Percentiles rank a stretch among this genome's conserved stretches.
These are phyloP conservation scores for Chaetomium sp. DNA, from an alignment of 2,329 filamentous ascomycete genomes.

Conservation along the genomic window DNA sequence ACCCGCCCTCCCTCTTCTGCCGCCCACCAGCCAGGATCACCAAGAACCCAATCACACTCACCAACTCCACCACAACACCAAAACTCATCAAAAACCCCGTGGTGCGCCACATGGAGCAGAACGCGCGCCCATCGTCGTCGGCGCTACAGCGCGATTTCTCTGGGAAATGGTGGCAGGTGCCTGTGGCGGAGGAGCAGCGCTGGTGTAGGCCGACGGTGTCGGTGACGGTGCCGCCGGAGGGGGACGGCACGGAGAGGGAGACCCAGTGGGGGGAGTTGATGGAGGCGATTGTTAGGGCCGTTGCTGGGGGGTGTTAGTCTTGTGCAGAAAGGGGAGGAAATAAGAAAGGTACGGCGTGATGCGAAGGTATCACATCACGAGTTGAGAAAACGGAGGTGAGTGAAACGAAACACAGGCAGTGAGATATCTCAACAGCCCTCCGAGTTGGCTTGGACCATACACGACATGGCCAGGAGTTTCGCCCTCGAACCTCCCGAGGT, in stretches of 20 bases:
- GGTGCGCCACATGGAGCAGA: conserved; percentile 88
- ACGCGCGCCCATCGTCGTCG: conserved; percentile 31
- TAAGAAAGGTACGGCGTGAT: no score
- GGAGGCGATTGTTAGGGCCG: conserved; percentile 62
- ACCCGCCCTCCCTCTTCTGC: conserved; percentile 72
- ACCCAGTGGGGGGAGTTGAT: conserved; percentile 68
- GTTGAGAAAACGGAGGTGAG: no score
- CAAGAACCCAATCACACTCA: conserved; percentile 70
- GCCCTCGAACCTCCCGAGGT: no score
- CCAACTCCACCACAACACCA: conserved; percentile 73
- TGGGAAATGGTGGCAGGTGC: conserved; percentile 27
- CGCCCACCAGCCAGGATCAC: conserved; percentile 74
- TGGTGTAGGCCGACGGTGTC: conserved; percentile 72
- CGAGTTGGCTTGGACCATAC: no score
- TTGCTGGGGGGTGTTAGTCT: conserved; percentile 42
- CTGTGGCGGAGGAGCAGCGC: conserved; percentile 67
- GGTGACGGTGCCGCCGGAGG: conserved; percentile 40
- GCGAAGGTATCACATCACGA: no score
- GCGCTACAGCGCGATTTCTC: conserved; percentile 51
- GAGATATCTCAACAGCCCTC: not conserved
- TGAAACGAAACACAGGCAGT: not conserved
- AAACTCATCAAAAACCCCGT: conserved; percentile 85
- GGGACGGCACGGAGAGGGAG: conserved; percentile 50
- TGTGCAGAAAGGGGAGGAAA: no score
- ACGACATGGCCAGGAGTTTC: no score